phyloP scores from a whole-genome alignment of 345 rosid species.

The Acer saccharum region DNA sequence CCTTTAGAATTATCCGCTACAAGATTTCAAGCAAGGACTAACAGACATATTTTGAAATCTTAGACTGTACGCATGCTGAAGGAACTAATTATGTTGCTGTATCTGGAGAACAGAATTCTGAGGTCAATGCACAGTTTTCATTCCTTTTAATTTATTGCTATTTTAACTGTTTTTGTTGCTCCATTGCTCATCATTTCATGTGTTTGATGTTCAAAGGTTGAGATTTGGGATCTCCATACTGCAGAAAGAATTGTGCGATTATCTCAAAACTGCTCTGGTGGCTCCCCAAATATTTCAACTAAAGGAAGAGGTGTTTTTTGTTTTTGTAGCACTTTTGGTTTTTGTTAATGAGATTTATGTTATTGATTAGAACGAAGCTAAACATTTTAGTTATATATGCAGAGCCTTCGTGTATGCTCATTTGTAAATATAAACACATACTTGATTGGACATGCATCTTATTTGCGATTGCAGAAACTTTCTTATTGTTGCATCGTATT shows the following conservation, averaged over 20 bases:
- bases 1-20: not conserved
- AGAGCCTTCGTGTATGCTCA: not conserved
- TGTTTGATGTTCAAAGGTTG: conserved; percentile 52
- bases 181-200: conserved; percentile 19
- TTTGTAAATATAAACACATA: not conserved
- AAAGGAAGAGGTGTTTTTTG: conserved; percentile 55
- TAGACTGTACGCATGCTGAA: conserved; percentile 41
- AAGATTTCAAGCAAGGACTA: conserved; percentile 15
- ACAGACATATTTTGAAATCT: not conserved
- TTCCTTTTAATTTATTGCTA: not conserved
- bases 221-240: conserved; percentile 79
- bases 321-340: conserved; percentile 2
- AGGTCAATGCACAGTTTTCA: conserved; percentile 45
- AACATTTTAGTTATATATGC: not conserved
- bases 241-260: conserved; percentile 51
- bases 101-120: conserved; percentile 74
- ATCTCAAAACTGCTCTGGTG: conserved; percentile 44
- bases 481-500: not conserved
- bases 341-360: not conserved
- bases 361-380: not conserved
- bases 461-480: not conserved
- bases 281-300: conserved; percentile 39
- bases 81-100: conserved; percentile 61
- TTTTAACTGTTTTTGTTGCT: conserved; percentile 15
- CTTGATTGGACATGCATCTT: not conserved